Base-by-base conservation (phyloP, 2,329 filamentous ascomycete genomes). In the Raffaelea albimanens region DNA sequence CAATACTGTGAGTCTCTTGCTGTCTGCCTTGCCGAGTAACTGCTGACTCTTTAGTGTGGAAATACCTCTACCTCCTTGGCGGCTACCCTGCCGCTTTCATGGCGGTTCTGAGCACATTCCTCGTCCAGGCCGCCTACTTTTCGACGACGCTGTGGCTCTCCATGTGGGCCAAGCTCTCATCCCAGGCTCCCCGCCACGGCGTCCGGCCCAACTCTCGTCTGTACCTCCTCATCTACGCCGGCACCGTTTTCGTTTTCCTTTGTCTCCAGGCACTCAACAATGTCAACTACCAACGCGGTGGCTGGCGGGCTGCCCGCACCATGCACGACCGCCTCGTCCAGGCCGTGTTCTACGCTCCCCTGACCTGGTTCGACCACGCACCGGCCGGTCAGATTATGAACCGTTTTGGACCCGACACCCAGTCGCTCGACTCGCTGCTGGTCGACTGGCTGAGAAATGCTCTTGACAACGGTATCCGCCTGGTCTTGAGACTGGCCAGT, bases 311-410 rank as follows among this genome's bases (percentile, higher is more conserved):
- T 2, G 72, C 78, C 1, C 84, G 93, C 60, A 80, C 78, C 53
- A 80, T 95, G 22, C 90, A 96, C 61, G 73, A 82, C 53, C 72
- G 76, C 34, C 71, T 96, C 40, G 82, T 95, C 57, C 72, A 79
- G 31, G 74, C 83, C 3, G 79, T 96, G 21, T 83, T 85, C 25
- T 79, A 88, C 53, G 90, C 90, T 36, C 90, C 87, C 60, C 94
- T 95, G 70, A 85, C 85, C 58, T 96, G 95, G 67, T 95, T 95
- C 61, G 90, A 95, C 59, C 40, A 29, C 29, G 95, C 90, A 0
- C 90, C 90, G 3, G 75, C 95, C 1, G 90, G 90, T 10, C 89
- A 95, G 62, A 71, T 96, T 56, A 94, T 95, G 80, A 95, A 95
- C 64, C 80, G 90, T 31, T 95, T 96, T 66, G 95, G 89, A 58